Conservation (phyloP, 1,284 basidiomycete species). For the Trichosporon inkin region DNA sequence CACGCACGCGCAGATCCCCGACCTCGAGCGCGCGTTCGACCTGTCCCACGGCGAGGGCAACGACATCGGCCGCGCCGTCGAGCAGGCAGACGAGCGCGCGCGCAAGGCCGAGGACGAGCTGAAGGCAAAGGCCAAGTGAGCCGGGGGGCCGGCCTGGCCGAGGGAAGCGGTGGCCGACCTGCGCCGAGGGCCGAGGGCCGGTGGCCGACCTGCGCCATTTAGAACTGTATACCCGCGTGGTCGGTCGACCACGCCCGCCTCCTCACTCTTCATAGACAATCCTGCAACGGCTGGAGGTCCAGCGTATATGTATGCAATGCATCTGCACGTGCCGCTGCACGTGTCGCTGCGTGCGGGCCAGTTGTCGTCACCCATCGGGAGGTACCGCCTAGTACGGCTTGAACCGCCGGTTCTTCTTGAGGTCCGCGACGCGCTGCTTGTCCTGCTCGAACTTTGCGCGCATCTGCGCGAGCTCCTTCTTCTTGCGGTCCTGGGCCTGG, state of each 20-base stretch:
- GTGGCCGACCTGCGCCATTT: no score
- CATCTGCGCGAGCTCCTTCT: slow-evolving; percentile 70
- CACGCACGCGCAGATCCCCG: slow-evolving; percentile 36
- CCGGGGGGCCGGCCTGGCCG: no score
- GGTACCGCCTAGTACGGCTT: slow-evolving; percentile 68
- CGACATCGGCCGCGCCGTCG: slow-evolving; percentile 50
- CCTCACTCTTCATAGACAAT: slow-evolving; percentile 7
- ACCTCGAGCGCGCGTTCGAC: slow-evolving; percentile 41
- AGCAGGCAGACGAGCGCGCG: slow-evolving; percentile 47
- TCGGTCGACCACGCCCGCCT: neutral
- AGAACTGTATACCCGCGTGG: neutral
- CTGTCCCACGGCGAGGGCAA: slow-evolving; percentile 45
- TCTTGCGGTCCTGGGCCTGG: slow-evolving; percentile 79
- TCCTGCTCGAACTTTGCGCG: slow-evolving; percentile 78
- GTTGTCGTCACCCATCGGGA: no score
- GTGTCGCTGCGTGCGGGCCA: no score
- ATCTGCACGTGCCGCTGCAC: neutral
- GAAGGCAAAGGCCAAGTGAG: slow-evolving; percentile 5
- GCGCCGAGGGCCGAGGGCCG: no score
- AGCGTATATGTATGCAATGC: slow-evolving; percentile 2
- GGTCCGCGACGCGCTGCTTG: slow-evolving; percentile 76
- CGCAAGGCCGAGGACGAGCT: slow-evolving; percentile 21
- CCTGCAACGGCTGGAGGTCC: neutral
- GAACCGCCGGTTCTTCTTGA: slow-evolving; percentile 72
- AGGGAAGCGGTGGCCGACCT: no score